A percentile compares a stretch with the other conserved stretches of the same genome.
phyloP scores from a whole-genome alignment of 768 basidiomycete species.

The Tricholoma terreum region DNA sequence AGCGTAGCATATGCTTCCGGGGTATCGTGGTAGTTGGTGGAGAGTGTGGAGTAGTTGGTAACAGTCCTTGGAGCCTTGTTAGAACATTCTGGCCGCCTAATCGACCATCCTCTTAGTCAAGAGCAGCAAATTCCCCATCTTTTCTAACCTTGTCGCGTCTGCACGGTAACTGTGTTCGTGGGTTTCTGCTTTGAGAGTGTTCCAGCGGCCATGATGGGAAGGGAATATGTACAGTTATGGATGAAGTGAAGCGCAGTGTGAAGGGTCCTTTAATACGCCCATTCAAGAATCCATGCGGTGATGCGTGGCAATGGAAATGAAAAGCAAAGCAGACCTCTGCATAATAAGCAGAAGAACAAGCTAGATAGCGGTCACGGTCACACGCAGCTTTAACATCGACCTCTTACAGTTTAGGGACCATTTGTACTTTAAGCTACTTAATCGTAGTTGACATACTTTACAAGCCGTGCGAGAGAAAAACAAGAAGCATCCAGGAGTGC shows the following conservation, averaged over 20 bases:
- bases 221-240: neutral
- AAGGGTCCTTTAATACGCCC: neutral
- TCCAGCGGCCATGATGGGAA: neutral
- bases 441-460: too few species aligned
- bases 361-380: too few species aligned
- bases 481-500: too few species aligned
- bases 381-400: too few species aligned
- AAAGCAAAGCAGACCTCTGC: neutral
- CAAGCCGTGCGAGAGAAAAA: too few species aligned
- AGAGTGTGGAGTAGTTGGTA: slow-evolving; percentile 7
- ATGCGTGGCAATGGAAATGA: neutral
- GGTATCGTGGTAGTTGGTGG: neutral
- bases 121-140: neutral
- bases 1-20: neutral
- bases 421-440: too few species aligned
- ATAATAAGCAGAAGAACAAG: too few species aligned
- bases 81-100: slow-evolving; percentile 8
- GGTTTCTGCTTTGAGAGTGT: neutral
- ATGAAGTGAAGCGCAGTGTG: neutral
- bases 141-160: slow-evolving; percentile 4
- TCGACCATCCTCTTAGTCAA: neutral
- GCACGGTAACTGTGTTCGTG: neutral
- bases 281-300: slow-evolving; percentile 6
- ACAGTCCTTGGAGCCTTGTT: slow-evolving; percentile 17
- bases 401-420: too few species aligned